These are phyloP conservation scores for Stemphylium beticola DNA, from an alignment of 2,329 filamentous ascomycete species.

Conservation along the genomic window DNA sequence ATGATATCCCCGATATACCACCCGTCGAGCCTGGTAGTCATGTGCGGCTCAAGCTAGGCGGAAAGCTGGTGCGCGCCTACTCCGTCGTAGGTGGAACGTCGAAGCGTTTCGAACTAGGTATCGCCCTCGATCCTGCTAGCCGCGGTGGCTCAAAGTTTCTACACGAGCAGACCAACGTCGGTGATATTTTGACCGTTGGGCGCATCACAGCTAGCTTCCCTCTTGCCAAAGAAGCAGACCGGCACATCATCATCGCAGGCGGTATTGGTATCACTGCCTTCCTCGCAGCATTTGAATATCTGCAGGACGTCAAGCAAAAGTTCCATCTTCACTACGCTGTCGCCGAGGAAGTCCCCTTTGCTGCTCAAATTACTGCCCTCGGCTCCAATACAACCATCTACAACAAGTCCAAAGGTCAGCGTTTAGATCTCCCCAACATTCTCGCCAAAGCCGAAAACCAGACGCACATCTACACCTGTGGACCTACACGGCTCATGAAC, in stretches of 20 bases:
- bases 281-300: slow-evolving; percentile 55
- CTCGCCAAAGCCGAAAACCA: slow-evolving; percentile 58
- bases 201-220: slow-evolving; percentile 60
- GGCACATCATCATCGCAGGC: slow-evolving; percentile 68
- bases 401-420: slow-evolving; percentile 57
- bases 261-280: slow-evolving; percentile 73
- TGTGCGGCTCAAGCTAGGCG: slow-evolving; percentile 63
- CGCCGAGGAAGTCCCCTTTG: slow-evolving; percentile 61
- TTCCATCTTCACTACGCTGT: slow-evolving; percentile 66
- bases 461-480: slow-evolving; percentile 67
- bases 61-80: slow-evolving; percentile 64
- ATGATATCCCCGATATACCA: slow-evolving; percentile 38
- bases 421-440: slow-evolving; percentile 60
- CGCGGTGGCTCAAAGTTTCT: slow-evolving; percentile 68
- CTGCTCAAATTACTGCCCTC: slow-evolving; percentile 54
- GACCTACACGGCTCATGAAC: slow-evolving; percentile 64
- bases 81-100: slow-evolving; percentile 63
- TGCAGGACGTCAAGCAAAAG: slow-evolving; percentile 42
- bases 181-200: slow-evolving; percentile 59
- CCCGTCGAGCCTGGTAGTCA: slow-evolving; percentile 59
- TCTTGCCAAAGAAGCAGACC: slow-evolving; percentile 56
- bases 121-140: slow-evolving; percentile 62
- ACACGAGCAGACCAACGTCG: slow-evolving; percentile 57
- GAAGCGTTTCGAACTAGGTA: slow-evolving; percentile 62
- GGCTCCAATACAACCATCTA: slow-evolving; percentile 58